These are phyloP conservation scores for Microsporum ferrugineum DNA, from an alignment of 2,329 filamentous ascomycete genomes.

Conservation along the genomic window DNA sequence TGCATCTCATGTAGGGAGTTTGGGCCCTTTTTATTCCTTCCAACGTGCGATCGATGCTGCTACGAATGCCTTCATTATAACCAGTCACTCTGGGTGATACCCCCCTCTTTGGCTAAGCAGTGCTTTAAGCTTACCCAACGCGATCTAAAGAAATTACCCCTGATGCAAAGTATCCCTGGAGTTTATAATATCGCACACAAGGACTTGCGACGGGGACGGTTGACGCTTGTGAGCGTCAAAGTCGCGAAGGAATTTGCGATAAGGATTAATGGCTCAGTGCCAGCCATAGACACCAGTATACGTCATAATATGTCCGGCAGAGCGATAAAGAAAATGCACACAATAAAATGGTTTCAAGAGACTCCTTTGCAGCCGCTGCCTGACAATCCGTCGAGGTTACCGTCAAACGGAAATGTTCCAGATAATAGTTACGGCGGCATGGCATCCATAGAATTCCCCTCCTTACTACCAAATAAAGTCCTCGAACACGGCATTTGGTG, in stretches of 20 bases:
- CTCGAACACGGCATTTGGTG: not conserved
- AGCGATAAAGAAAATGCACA: not conserved
- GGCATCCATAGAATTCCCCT: constrained; percentile 2
- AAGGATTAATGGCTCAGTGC: not conserved
- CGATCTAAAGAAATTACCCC: not conserved
- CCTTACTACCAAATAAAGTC: not conserved
- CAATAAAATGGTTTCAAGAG: not conserved
- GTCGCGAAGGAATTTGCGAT: not conserved
- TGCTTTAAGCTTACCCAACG: not conserved
- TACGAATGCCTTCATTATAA: constrained; percentile 19
- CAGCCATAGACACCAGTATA: not conserved
- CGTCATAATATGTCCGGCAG: not conserved
- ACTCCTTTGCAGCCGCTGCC: not conserved
- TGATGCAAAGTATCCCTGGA: not conserved
- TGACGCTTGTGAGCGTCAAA: not conserved
- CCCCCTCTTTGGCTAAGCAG: not conserved
- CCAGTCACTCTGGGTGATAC: not conserved
- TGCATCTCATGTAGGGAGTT: constrained; percentile 23
- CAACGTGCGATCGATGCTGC: constrained; percentile 25
- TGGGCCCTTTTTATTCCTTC: constrained; percentile 24
- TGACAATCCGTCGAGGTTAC: not conserved
- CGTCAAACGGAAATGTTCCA: not conserved
- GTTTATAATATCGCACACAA: not conserved
- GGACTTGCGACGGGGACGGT: not conserved
- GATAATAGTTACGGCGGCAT: not conserved